These are phyloP conservation scores for Rhodamnia rubescens DNA, from an alignment of 345 rosid species.

Conservation along the genomic window DNA sequence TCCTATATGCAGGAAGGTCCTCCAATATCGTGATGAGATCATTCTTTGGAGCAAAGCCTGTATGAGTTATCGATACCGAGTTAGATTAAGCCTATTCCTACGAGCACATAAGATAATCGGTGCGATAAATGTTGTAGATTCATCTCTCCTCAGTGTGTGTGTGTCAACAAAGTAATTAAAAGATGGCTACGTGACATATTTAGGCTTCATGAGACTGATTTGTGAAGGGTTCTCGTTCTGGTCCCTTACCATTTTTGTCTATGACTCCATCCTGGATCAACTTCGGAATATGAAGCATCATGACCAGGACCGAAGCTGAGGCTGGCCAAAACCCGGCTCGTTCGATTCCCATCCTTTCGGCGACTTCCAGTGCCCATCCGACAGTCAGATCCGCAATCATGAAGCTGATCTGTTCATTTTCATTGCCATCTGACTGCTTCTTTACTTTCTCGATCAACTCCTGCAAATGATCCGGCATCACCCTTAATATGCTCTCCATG, in stretches of 20 bases:
- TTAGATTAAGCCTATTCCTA: neutral
- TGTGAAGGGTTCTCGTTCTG: neutral
- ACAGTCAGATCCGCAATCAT: conserved; percentile 6
- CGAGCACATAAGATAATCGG: no score
- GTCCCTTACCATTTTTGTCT: conserved; percentile 5
- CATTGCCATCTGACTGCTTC: neutral
- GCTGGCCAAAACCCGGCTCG: neutral
- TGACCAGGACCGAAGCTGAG: conserved; percentile 3
- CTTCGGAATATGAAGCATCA: conserved; percentile 3
- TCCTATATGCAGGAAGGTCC: neutral
- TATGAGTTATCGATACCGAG: neutral
- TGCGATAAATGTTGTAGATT: no score
- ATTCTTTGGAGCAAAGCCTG: no score
- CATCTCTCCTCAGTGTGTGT: no score
- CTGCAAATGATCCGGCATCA: conserved; percentile 13
- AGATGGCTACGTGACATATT: neutral
- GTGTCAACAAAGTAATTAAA: neutral
- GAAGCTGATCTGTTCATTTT: conserved; percentile 1
- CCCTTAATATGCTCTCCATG: neutral
- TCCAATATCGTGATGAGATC: no score
- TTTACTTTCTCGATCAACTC: conserved; percentile 5
- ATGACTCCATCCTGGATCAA: conserved; percentile 13
- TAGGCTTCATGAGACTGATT: neutral
- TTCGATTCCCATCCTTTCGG: conserved; percentile 5
- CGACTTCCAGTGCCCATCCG: conserved; percentile 12